A percentile compares a stretch with the other conserved stretches of the same genome.
These are phyloP conservation scores for Coccomyxa sp. DNA, from an alignment of 139 green algal genomes.

Conservation along the genomic window DNA sequence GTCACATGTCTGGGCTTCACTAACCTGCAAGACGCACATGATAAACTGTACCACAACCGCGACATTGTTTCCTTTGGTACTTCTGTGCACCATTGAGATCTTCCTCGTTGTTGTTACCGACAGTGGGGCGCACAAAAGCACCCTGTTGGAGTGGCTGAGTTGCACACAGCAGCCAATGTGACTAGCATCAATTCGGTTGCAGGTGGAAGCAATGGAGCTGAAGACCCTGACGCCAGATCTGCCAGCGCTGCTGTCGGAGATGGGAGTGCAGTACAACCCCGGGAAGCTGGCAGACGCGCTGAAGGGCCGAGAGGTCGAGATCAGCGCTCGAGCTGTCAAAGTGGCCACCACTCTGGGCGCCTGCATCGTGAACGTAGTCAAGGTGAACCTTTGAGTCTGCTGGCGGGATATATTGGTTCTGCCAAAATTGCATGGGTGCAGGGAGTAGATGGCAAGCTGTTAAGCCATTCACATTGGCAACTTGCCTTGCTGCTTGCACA, in stretches of 20 bases:
- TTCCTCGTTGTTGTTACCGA: not conserved
- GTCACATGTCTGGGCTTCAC: not conserved
- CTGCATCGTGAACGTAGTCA: constrained; percentile 54
- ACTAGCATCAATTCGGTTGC: not conserved
- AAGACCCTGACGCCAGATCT: constrained; percentile 65
- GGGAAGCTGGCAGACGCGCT: constrained; percentile 51
- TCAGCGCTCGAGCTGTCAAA: constrained; percentile 43
- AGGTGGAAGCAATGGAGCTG: constrained; percentile 80
- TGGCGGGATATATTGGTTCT: not conserved
- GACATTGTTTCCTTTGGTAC: not conserved
- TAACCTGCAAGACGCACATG: not conserved
- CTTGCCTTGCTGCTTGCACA: not conserved
- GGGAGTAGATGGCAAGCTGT: no score
- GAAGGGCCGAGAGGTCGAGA: constrained; percentile 37
- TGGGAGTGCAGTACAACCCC: constrained; percentile 77
- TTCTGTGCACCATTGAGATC: not conserved
- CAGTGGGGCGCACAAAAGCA: not conserved
- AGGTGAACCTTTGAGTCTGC: not conserved
- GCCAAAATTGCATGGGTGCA: not conserved
- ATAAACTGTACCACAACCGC: not conserved
- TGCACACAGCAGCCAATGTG: not conserved
- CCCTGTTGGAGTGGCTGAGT: not conserved
- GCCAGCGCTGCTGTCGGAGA: constrained; percentile 63
- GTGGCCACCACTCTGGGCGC: constrained; percentile 60
- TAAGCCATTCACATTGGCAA: not conserved